Evolutionary conservation across 805 yeast genomes (phyloP).

Genomic region (Tetrapisispora pingtungensis): DNA sequence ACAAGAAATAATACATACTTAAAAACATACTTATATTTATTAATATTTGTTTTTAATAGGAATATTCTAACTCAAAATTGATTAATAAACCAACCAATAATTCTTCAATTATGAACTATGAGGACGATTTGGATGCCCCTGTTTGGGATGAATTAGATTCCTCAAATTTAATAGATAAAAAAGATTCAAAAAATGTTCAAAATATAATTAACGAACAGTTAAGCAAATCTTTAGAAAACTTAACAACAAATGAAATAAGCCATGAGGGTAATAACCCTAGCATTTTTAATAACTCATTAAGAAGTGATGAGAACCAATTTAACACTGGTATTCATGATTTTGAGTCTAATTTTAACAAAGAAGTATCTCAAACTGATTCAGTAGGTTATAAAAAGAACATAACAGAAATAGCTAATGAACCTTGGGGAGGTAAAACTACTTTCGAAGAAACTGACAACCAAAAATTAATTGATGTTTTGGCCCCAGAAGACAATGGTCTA

Average conservation of each 20-base stretch:
- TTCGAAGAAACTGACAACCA: conserved; percentile 2
- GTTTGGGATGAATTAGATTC: conserved; percentile 27
- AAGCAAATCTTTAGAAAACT: conserved; percentile 7
- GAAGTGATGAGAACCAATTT: neutral
- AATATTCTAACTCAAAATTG: too few relatives aligned
- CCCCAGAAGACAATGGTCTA: conserved; percentile 26
- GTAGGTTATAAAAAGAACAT: neutral
- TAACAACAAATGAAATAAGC: neutral
- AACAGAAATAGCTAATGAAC: neutral
- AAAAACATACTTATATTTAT: too few relatives aligned
- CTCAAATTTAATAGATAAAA: neutral
- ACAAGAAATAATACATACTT: too few relatives aligned
- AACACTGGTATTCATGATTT: neutral
- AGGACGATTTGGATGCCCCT: conserved; percentile 24
- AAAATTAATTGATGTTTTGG: conserved; percentile 10
- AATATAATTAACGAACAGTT: neutral
- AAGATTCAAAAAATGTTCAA: too few relatives aligned
- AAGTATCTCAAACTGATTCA: too few relatives aligned
- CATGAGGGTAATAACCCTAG: conserved; percentile 1
- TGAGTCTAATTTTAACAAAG: too few relatives aligned
- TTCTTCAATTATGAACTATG: conserved; percentile 1
- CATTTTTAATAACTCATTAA: neutral
- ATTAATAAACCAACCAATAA: too few relatives aligned
- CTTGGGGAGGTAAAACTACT: neutral
- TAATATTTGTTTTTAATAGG: too few relatives aligned